phyloP scores from a whole-genome alignment of 2,329 filamentous ascomycete genomes.

The Verticillium nubilum region DNA sequence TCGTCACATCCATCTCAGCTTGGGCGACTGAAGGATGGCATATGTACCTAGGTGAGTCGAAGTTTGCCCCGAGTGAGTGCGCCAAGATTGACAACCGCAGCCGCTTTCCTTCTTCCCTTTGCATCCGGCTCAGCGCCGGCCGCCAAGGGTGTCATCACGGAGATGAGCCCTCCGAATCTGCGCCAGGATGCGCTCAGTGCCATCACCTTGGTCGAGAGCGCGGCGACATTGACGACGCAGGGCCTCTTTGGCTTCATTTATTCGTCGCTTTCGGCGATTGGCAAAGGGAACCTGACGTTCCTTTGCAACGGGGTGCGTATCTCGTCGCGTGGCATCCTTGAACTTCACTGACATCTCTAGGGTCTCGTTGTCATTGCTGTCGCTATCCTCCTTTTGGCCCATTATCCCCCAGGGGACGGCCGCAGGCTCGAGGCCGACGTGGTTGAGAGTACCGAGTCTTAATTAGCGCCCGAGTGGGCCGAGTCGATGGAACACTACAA shows the following conservation, averaged over 20 bases:
- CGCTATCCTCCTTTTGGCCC: conserved; percentile 34
- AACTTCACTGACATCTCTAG: conserved; percentile 22
- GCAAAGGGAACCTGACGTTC: conserved; percentile 58
- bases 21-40: conserved; percentile 62
- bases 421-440: conserved; percentile 31
- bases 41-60: conserved; percentile 51
- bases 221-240: conserved; percentile 58
- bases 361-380: conserved; percentile 50
- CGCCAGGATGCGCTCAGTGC: conserved; percentile 63
- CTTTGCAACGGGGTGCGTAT: conserved; percentile 56
- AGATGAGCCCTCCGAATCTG: conserved; percentile 59
- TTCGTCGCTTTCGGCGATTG: conserved; percentile 54
- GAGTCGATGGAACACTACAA: too few species aligned
- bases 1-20: conserved; percentile 56
- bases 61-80: background rate
- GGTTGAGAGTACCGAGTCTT: conserved; percentile 2
- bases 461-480: too few species aligned
- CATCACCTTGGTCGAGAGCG: conserved; percentile 65
- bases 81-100: conserved; percentile 19
- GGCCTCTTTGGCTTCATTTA: conserved; percentile 65
- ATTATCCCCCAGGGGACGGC: conserved; percentile 37
- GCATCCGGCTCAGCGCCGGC: conserved; percentile 65
- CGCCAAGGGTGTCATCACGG: conserved; percentile 67
- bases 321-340: background rate
- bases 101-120: conserved; percentile 60